phyloP scores from a whole-genome alignment of 345 rosid species.

The Euclidium syriacum region DNA sequence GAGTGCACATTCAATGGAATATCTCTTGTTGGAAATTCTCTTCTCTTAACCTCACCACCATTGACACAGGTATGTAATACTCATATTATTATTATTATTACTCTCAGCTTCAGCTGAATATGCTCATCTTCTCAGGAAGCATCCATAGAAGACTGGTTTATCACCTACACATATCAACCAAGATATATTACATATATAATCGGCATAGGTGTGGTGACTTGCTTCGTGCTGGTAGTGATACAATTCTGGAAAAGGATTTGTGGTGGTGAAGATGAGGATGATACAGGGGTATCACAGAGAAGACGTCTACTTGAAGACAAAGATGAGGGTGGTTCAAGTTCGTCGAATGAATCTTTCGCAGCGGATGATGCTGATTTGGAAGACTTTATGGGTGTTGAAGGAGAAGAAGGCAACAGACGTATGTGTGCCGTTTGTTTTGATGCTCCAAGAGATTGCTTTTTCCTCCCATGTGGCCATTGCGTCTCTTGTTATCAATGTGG shows the following conservation, averaged over 20 bases:
- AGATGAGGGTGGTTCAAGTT: constrained; percentile 69
- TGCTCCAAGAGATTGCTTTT: constrained; percentile 83
- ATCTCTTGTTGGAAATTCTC: constrained; percentile 48
- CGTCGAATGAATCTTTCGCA: constrained; percentile 59
- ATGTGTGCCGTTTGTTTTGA: constrained; percentile 90
- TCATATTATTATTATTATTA: background rate
- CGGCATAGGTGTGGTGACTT: constrained; percentile 47
- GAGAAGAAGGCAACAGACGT: constrained; percentile 47
- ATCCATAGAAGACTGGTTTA: constrained; percentile 45
- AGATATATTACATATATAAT: constrained; percentile 58
- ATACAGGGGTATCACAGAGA: constrained; percentile 16
- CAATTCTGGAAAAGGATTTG: constrained; percentile 40
- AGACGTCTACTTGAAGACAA: constrained; percentile 51
- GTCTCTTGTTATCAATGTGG: constrained; percentile 82
- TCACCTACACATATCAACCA: constrained; percentile 57
- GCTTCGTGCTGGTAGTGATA: constrained; percentile 43
- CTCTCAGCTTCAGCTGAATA: background rate
- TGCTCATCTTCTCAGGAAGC: constrained; percentile 36
- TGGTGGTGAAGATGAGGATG: constrained; percentile 21
- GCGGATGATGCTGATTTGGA: constrained; percentile 57
- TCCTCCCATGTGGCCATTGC: constrained; percentile 91
- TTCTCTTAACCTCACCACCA: constrained; percentile 60
- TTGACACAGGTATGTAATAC: constrained; percentile 36
- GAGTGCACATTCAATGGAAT: constrained; percentile 39
- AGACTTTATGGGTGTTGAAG: constrained; percentile 34